Evolutionary conservation across 192 early-diverging fungal genomes (phyloP).

Genomic region (Oehlia diaphana): DNA sequence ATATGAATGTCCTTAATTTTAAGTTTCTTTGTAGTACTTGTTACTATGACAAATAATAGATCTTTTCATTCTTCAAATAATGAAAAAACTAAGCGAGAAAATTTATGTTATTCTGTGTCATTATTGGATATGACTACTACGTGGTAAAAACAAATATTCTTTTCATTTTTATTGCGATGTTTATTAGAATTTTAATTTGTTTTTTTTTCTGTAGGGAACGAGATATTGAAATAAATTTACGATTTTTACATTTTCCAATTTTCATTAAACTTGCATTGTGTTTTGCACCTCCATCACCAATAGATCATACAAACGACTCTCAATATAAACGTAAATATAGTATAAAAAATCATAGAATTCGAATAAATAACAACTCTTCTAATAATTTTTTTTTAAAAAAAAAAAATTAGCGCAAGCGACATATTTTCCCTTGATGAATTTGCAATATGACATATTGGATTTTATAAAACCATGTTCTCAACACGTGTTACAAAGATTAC

Average conservation of each 20-base stretch:
- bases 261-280: constrained; percentile 12
- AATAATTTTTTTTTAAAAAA: not conserved
- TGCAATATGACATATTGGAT: constrained; percentile 25
- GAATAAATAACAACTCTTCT: not conserved
- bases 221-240: constrained; percentile 29
- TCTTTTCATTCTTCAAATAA: not conserved
- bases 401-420: not conserved
- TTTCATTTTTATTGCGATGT: not conserved
- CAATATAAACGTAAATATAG: not conserved
- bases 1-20: not conserved
- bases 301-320: not conserved
- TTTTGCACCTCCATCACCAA: constrained; percentile 5
- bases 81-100: not conserved
- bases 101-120: constrained; percentile 23
- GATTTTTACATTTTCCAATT: constrained; percentile 18
- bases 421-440: constrained; percentile 17
- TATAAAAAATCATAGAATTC: not conserved
- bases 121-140: constrained; percentile 18
- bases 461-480: constrained; percentile 27
- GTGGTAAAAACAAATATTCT: constrained; percentile 4
- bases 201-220: constrained; percentile 18
- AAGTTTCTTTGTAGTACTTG: not conserved
- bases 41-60: not conserved
- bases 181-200: not conserved
- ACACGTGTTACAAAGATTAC: constrained; percentile 18